Percentiles rank a stretch among this genome's conserved stretches.
phyloP scores from a whole-genome alignment of 768 basidiomycete genomes.

The Kwoniella dendrophila region DNA sequence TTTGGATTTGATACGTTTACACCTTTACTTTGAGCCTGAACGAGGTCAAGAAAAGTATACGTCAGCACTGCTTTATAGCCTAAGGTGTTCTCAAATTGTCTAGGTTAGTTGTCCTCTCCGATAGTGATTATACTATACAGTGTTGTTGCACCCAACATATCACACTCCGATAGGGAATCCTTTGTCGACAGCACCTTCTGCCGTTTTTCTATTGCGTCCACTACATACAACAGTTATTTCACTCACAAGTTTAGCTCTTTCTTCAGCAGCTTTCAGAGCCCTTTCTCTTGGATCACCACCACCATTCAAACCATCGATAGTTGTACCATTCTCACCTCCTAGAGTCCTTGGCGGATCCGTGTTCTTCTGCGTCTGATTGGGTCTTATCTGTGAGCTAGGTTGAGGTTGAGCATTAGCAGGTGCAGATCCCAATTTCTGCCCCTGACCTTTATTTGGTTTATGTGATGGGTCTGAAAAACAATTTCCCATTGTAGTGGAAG shows the following conservation, averaged over 20 bases:
- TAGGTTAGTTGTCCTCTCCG: no score
- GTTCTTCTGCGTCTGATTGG: neutral
- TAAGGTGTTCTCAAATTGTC: no score
- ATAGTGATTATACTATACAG: no score
- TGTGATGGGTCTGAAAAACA: slow-evolving; percentile 54
- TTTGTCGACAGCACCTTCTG: no score
- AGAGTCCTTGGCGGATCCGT: slow-evolving; percentile 29
- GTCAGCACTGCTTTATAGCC: neutral
- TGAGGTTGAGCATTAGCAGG: slow-evolving; percentile 23
- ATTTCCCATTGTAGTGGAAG: slow-evolving; percentile 44
- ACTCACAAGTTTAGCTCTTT: slow-evolving; percentile 52
- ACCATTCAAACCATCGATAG: neutral
- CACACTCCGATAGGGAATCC: no score
- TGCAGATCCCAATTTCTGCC: slow-evolving; percentile 49
- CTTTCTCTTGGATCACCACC: slow-evolving; percentile 48
- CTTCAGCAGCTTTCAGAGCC: slow-evolving; percentile 50
- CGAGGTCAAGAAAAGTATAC: neutral
- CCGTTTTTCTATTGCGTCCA: neutral
- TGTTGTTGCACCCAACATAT: no score
- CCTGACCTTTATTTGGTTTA: slow-evolving; percentile 29
- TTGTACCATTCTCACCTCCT: slow-evolving; percentile 14
- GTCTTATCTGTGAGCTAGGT: neutral
- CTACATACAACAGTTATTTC: neutral
- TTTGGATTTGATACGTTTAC: slow-evolving; percentile 48
- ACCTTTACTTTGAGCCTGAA: slow-evolving; percentile 42